Conservation (phyloP, 495 filamentous ascomycete species). For the Usnea hakonensis region DNA sequence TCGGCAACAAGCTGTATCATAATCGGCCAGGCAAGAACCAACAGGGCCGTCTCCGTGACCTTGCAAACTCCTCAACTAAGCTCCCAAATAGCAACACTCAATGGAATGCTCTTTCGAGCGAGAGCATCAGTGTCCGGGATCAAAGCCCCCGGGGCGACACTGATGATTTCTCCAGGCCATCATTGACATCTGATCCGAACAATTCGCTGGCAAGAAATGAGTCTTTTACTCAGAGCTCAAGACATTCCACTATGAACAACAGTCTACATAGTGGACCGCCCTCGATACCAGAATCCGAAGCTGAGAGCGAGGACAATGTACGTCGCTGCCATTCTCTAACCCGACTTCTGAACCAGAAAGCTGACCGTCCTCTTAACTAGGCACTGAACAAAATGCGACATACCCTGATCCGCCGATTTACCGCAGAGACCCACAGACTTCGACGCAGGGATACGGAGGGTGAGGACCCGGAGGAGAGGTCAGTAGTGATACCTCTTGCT, state of each 20-base stretch:
- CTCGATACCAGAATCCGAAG: slow-evolving; percentile 17
- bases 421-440: slow-evolving; percentile 16
- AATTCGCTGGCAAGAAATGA: slow-evolving; percentile 18
- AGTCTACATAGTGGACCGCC: slow-evolving; percentile 9
- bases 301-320: slow-evolving; percentile 14
- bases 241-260: background rate
- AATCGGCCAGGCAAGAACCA: slow-evolving; percentile 73
- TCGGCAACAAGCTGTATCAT: slow-evolving; percentile 92
- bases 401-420: slow-evolving; percentile 23
- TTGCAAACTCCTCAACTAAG: slow-evolving; percentile 50
- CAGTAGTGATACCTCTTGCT: slow-evolving; percentile 1
- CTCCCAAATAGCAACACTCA: slow-evolving; percentile 46
- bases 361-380: background rate
- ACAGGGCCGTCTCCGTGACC: slow-evolving; percentile 70
- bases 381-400: slow-evolving; percentile 21
- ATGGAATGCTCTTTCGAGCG: slow-evolving; percentile 24
- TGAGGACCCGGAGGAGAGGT: slow-evolving; percentile 36
- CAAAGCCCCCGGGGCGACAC: slow-evolving; percentile 11
- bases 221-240: slow-evolving; percentile 20
- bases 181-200: slow-evolving; percentile 1
- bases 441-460: slow-evolving; percentile 21
- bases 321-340: background rate
- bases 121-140: slow-evolving; percentile 22
- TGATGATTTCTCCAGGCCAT: slow-evolving; percentile 5
- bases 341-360: background rate